Conservation (phyloP, 305 asterid species). For the Solanum hybrid region DNA sequence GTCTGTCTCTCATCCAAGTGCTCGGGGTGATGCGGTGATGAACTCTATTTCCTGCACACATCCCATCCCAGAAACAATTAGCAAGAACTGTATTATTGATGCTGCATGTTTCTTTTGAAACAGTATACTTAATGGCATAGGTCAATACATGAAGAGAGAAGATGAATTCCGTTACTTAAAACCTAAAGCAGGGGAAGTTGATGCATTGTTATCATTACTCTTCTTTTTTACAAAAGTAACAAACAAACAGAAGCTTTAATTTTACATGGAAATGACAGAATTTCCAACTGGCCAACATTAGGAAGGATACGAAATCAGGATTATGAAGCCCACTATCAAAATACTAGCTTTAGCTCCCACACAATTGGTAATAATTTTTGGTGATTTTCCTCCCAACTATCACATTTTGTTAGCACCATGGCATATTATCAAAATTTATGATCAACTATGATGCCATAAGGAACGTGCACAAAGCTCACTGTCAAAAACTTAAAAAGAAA, state of each 20-base stretch:
- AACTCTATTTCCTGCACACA: conserved; percentile 1
- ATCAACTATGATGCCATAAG: neutral
- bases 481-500: neutral
- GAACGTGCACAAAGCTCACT: neutral
- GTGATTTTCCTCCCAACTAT: neutral
- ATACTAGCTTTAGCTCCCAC: neutral
- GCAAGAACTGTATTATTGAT: neutral
- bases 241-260: conserved; percentile 6
- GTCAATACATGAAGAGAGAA: neutral
- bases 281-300: neutral
- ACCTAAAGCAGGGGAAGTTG: neutral
- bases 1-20: neutral
- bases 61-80: neutral
- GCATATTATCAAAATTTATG: neutral
- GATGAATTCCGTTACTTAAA: neutral
- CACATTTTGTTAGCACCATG: neutral
- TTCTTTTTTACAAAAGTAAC: neutral
- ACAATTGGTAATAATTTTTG: neutral
- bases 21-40: neutral
- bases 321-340: neutral
- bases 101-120: neutral
- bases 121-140: neutral
- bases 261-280: neutral
- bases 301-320: neutral
- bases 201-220: neutral